Percentiles rank a stretch among this genome's conserved stretches.
phyloP scores from a whole-genome alignment of 2,329 filamentous ascomycete species.

The Clarireedia paspali region DNA sequence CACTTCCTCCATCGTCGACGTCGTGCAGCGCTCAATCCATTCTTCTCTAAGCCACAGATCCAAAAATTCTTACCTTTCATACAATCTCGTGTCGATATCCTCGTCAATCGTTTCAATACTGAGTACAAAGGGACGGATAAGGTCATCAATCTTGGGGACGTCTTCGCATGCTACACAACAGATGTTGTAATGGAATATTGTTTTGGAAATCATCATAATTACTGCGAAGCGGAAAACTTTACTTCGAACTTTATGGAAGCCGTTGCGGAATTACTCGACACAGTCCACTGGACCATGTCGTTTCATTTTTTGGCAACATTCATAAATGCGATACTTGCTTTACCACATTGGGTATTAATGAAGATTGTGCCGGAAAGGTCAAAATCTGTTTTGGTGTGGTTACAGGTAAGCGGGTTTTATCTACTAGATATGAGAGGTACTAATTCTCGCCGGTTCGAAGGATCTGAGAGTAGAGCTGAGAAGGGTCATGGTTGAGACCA shows the following conservation, averaged over 20 bases:
- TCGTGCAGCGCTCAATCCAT: constrained; percentile 16
- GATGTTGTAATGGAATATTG: constrained; percentile 26
- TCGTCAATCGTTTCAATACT: background rate
- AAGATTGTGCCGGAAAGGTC: background rate
- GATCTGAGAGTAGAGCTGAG: constrained; percentile 1
- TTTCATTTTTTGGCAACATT: background rate
- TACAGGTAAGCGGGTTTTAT: background rate
- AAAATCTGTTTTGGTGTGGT: background rate
- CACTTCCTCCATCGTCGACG: constrained; percentile 19
- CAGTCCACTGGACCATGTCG: background rate
- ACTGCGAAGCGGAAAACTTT: background rate
- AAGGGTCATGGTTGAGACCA: background rate
- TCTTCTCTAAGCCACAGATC: constrained; percentile 17
- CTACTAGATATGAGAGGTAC: background rate
- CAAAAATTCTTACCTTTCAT: constrained; percentile 2
- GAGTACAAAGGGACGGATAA: constrained; percentile 1
- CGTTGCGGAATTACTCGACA: background rate
- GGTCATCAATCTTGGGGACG: background rate
- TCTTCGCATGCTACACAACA: background rate
- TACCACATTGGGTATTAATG: background rate
- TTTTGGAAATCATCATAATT: constrained; percentile 1
- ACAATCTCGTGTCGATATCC: background rate
- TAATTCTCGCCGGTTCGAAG: background rate
- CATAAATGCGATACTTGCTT: background rate
- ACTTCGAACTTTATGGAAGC: background rate